phyloP scores from a whole-genome alignment of 805 yeast genomes.

The Starmerella bombi region DNA sequence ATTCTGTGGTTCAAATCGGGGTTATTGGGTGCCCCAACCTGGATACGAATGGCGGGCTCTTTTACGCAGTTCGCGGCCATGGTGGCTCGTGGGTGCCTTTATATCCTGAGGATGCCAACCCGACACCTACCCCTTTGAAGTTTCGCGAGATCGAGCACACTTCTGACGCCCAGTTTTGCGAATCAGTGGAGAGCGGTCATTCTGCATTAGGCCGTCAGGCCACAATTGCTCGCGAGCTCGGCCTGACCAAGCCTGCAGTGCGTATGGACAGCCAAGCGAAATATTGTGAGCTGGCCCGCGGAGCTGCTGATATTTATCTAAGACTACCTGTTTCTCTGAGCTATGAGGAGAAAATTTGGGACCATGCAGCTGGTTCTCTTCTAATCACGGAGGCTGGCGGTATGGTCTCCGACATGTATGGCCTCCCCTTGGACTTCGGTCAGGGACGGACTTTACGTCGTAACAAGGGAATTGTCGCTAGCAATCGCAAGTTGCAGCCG shows the following conservation, averaged over 20 bases:
- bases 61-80: slow-evolving; percentile 50
- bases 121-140: slow-evolving; percentile 27
- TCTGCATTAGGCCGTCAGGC: slow-evolving; percentile 82
- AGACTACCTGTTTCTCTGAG: slow-evolving; percentile 66
- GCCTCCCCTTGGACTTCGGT: slow-evolving; percentile 65
- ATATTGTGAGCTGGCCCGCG: slow-evolving; percentile 80
- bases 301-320: slow-evolving; percentile 83
- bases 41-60: slow-evolving; percentile 55
- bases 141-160: slow-evolving; percentile 42
- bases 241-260: slow-evolving; percentile 45
- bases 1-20: slow-evolving; percentile 76
- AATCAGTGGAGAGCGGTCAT: slow-evolving; percentile 92
- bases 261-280: slow-evolving; percentile 93
- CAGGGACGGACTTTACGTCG: slow-evolving; percentile 58
- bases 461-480: slow-evolving; percentile 88
- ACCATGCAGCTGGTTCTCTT: slow-evolving; percentile 92
- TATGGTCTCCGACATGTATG: slow-evolving; percentile 69
- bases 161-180: slow-evolving; percentile 53
- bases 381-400: slow-evolving; percentile 88
- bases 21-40: slow-evolving; percentile 95
- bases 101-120: slow-evolving; percentile 23
- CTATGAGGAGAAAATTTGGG: slow-evolving; percentile 95
- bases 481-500: slow-evolving; percentile 13
- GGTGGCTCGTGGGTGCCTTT: slow-evolving; percentile 50
- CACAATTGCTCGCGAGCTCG: slow-evolving; percentile 49